phyloP scores from a whole-genome alignment of 768 basidiomycete genomes.

The Tulasnella sp. region DNA sequence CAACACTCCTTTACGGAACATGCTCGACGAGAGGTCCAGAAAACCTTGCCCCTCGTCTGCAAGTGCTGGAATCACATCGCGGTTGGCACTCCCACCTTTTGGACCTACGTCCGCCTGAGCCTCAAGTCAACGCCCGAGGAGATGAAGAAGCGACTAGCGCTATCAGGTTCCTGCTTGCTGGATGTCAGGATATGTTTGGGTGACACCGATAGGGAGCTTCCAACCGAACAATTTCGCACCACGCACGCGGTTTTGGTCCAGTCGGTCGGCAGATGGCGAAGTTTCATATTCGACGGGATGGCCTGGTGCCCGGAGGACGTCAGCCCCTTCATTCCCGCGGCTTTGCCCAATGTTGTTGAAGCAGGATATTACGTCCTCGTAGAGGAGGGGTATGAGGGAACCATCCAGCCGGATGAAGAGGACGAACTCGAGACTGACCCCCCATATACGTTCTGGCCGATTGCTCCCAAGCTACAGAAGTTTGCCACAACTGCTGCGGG shows the following conservation, averaged over 20 bases:
- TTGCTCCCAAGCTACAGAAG: background rate
- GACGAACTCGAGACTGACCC: background rate
- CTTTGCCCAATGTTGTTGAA: background rate
- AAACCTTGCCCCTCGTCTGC: background rate
- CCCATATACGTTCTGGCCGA: background rate
- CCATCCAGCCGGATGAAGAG: background rate
- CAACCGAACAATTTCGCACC: background rate
- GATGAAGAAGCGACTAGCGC: background rate
- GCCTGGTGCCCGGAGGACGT: background rate
- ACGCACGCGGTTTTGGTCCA: background rate
- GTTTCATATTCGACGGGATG: background rate
- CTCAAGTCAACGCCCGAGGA: background rate
- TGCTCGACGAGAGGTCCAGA: background rate
- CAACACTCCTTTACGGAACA: background rate
- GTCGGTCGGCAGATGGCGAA: background rate
- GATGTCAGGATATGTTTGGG: background rate
- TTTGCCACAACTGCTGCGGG: background rate
- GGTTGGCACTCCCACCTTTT: background rate
- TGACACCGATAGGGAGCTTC: background rate
- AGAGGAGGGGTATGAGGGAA: background rate
- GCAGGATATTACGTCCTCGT: background rate
- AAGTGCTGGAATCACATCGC: background rate
- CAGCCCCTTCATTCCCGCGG: background rate
- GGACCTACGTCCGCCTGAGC: background rate
- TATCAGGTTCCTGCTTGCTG: background rate